Percentiles rank a stretch among this genome's conserved stretches.
Evolutionary conservation across 805 yeast genomes (phyloP).

Genomic region (Candida sanyiensis): DNA sequence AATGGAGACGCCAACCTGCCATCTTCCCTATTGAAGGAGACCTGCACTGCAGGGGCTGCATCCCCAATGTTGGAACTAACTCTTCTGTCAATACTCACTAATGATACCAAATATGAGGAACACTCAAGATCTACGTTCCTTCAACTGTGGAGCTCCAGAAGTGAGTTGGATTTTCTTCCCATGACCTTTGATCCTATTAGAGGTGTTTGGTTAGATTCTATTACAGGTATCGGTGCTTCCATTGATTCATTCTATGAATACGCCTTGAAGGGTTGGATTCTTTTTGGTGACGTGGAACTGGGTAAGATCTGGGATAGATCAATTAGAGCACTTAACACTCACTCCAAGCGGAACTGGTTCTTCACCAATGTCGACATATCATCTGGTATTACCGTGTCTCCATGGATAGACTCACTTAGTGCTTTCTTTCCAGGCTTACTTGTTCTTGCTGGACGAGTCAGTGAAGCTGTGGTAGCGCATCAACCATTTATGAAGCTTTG

Average conservation of each 20-base stretch:
- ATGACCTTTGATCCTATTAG: constrained; percentile 64
- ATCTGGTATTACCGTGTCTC: constrained; percentile 43
- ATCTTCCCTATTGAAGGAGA: constrained; percentile 45
- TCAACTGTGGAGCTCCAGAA: constrained; percentile 64
- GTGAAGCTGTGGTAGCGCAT: constrained; percentile 59
- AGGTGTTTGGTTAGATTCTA: constrained; percentile 49
- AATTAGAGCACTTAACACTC: constrained; percentile 51
- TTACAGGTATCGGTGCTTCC: constrained; percentile 86
- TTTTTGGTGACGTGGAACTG: constrained; percentile 58
- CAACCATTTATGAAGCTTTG: constrained; percentile 65
- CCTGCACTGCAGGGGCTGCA: constrained; percentile 85
- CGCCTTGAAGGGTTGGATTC: constrained; percentile 67
- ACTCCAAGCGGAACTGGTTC: constrained; percentile 47
- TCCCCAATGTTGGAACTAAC: constrained; percentile 79
- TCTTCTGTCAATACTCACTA: constrained; percentile 66
- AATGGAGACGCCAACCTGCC: constrained; percentile 46
- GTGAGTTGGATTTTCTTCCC: constrained; percentile 61
- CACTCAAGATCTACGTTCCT: constrained; percentile 58
- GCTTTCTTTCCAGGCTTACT: constrained; percentile 89
- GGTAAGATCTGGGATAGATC: constrained; percentile 53
- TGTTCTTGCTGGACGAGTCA: constrained; percentile 69
- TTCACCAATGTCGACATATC: constrained; percentile 50
- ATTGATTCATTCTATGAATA: constrained; percentile 89
- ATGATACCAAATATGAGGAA: constrained; percentile 63
- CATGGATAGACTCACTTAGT: constrained; percentile 81